Conservation (phyloP, 306 rosid genomes). For the Abrus precatorius region DNA sequence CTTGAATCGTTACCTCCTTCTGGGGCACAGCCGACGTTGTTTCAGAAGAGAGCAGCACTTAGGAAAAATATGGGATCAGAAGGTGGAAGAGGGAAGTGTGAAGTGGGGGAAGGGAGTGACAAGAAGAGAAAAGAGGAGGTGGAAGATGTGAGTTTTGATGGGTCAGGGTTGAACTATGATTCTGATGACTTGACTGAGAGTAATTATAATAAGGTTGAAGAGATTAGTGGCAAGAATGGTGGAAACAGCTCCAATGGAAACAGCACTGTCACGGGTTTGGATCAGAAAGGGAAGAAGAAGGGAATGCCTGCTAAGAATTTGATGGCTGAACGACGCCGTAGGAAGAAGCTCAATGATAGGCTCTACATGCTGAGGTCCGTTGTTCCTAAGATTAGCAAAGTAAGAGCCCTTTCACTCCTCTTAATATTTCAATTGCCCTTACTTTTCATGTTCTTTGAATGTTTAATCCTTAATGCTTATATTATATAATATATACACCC, state of each 20-base stretch:
- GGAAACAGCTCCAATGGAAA: slow-evolving; percentile 70
- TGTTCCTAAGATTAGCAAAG: slow-evolving; percentile 98
- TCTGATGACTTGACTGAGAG: slow-evolving; percentile 79
- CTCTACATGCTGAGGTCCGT: slow-evolving; percentile 97
- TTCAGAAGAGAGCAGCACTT: slow-evolving; percentile 90
- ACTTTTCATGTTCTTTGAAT: neutral
- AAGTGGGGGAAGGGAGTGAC: slow-evolving; percentile 51
- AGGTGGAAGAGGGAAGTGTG: slow-evolving; percentile 18
- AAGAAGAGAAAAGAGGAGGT: slow-evolving; percentile 59
- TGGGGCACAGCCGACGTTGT: slow-evolving; percentile 83
- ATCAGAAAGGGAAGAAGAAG: slow-evolving; percentile 89
- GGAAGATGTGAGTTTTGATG: slow-evolving; percentile 75
- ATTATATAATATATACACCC: neutral
- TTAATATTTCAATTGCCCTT: neutral
- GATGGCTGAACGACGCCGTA: slow-evolving; percentile 97
- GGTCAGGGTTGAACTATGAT: slow-evolving; percentile 80
- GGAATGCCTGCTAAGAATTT: slow-evolving; percentile 96
- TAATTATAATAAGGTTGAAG: slow-evolving; percentile 58
- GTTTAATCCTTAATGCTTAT: neutral
- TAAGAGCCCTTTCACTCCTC: slow-evolving; percentile 44
- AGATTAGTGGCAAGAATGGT: slow-evolving; percentile 56
- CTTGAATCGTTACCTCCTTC: slow-evolving; percentile 73
- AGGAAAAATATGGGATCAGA: slow-evolving; percentile 59
- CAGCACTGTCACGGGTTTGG: slow-evolving; percentile 61
- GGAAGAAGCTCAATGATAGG: slow-evolving; percentile 98